Percentiles rank a stretch among this genome's conserved stretches.
phyloP scores from a whole-genome alignment of 164 flowering plant genomes.

The Stephania japonica region DNA sequence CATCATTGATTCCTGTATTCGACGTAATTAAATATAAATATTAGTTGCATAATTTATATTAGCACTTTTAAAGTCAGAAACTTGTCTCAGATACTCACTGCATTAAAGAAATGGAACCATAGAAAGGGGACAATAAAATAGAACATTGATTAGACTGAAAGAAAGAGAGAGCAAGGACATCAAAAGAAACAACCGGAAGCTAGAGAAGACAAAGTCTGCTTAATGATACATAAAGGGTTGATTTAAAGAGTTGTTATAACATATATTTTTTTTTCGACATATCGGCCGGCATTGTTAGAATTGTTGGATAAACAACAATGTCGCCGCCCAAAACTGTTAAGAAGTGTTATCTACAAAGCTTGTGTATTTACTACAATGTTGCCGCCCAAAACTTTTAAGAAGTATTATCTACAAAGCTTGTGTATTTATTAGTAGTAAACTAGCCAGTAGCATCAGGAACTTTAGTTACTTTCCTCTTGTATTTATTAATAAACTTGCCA shows the following conservation, averaged over 20 bases:
- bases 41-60: neutral
- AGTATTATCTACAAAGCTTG: too few species aligned
- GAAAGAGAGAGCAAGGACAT: neutral
- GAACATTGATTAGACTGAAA: neutral
- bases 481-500: too few species aligned
- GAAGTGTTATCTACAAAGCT: neutral
- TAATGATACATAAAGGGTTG: neutral
- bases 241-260: neutral
- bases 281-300: neutral
- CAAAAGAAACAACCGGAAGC: neutral
- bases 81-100: neutral
- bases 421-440: too few species aligned
- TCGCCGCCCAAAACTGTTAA: conserved; percentile 4
- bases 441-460: too few species aligned
- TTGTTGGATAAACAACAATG: neutral
- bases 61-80: neutral
- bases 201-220: neutral
- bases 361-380: too few species aligned
- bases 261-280: neutral
- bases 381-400: too few species aligned
- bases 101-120: neutral
- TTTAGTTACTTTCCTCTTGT: too few species aligned
- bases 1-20: neutral
- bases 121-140: neutral
- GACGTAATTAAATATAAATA: neutral